Percentiles rank a stretch among this genome's conserved stretches.
Evolutionary conservation across 768 basidiomycete genomes (phyloP).

Genomic region (Tulasnella calospora): DNA sequence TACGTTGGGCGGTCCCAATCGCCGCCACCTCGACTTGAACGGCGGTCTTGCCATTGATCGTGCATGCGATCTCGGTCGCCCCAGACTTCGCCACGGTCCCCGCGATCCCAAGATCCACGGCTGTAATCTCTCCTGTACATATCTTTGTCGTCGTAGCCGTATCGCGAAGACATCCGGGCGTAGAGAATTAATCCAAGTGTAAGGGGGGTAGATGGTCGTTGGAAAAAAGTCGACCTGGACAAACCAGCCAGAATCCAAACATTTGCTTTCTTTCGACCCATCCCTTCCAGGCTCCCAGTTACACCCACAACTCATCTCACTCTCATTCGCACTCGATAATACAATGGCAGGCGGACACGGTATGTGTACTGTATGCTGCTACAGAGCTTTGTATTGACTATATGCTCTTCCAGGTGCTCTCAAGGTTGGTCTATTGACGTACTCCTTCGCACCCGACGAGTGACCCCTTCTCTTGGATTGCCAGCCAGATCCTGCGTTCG

Average conservation of each 20-base stretch:
- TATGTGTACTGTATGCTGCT: constrained; percentile 33
- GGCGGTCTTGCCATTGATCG: not conserved
- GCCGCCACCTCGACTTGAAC: not conserved
- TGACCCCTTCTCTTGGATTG: constrained; percentile 35
- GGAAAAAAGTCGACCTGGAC: constrained; percentile 4
- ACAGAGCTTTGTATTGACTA: not conserved
- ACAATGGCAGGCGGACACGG: constrained; percentile 65
- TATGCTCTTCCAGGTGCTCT: constrained; percentile 46
- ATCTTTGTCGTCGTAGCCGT: constrained; percentile 19
- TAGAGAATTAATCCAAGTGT: constrained; percentile 45
- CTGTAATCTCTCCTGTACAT: constrained; percentile 20
- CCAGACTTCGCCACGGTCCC: not conserved
- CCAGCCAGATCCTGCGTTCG: constrained; percentile 52
- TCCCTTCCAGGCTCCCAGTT: not conserved
- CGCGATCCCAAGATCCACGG: constrained; percentile 3
- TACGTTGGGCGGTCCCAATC: not conserved
- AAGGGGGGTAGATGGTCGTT: constrained; percentile 22
- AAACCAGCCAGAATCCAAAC: not conserved
- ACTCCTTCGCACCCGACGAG: not conserved
- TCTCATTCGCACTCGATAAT: constrained; percentile 1
- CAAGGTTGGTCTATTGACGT: constrained; percentile 43
- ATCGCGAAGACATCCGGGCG: constrained; percentile 38
- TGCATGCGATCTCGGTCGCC: constrained; percentile 7
- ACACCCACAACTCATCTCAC: not conserved
- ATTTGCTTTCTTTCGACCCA: constrained; percentile 14